Base-by-base conservation (phyloP, 2,329 filamentous ascomycete species). In the Allantophomopsis cytisporea region DNA sequence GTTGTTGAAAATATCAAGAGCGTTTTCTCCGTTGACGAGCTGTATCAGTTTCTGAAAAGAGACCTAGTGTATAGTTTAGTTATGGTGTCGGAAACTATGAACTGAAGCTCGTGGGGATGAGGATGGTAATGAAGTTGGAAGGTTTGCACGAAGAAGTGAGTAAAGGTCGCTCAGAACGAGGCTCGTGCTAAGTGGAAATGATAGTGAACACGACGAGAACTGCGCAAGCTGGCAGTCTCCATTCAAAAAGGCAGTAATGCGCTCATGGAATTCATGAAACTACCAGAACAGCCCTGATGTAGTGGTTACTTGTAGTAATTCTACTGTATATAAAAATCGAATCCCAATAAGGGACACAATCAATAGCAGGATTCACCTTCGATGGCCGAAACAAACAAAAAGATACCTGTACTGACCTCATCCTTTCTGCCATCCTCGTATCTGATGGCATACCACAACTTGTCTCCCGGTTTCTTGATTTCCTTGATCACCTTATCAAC, bases 11-110 rank as follows among this genome's bases (percentile, higher is more conserved):
- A 54, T 46, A 30, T 63, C 51, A 16, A 73, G 54, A 14, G 66
- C 65, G 43, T 58, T 55, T 36, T 56, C 49, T 14, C 70, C 69
- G 51, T 69, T 66, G 8, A 60, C 52, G 20, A 66, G 56, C 2
- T 54, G 44, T 11, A 68, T 46, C 3, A 73, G 55, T 23, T 63
- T 53, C 28, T 65, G 55, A 23, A 66, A 62, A 12, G 59, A 48
- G 10, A 71, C 53, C 69, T 73, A 35, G 31, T 12, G 23, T 8
- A 31, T 11, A 31, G 13, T 32, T 39, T 32, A 23, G 18, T 28
- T 18, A n/a, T 40, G 18, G 18, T 20, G 4, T 20, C 18, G 18
- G 7, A 7, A 7, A 20, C 18, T 20, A 20, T 20, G 7, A 20
- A 4, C 4, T 20, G 18, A 4, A 20, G 18, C 4, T 15, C 18